These are phyloP conservation scores for Oryza glumipatula DNA, from an alignment of 176 grass and related monocot species.

Conservation along the genomic window DNA sequence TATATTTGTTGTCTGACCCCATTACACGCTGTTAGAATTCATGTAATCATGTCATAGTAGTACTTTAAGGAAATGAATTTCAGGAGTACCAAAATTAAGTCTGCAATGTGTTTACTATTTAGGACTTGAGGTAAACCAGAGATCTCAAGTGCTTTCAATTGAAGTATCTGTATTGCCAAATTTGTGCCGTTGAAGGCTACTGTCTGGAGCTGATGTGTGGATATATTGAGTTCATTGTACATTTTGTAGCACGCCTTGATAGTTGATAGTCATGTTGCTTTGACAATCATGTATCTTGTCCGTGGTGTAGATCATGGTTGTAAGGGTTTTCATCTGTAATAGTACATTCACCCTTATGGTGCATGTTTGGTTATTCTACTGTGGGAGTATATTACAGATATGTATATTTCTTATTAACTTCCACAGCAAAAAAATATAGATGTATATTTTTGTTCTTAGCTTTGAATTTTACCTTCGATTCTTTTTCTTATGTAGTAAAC, in stretches of 20 bases:
- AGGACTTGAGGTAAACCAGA: slow-evolving; percentile 2
- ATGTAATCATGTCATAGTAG: neutral
- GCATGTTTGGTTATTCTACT: neutral
- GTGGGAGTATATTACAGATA: neutral
- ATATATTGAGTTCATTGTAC: slow-evolving; percentile 8
- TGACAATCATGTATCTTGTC: neutral
- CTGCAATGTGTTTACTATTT: slow-evolving; percentile 10
- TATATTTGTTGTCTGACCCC: slow-evolving; percentile 22
- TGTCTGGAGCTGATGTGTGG: neutral
- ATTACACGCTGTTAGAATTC: slow-evolving; percentile 13
- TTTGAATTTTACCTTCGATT: slow-evolving; percentile 1
- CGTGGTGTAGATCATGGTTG: neutral
- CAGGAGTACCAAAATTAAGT: slow-evolving; percentile 14
- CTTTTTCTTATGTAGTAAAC: slow-evolving; percentile 5
- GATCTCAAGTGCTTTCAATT: neutral
- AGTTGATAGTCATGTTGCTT: neutral
- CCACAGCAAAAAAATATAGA: neutral
- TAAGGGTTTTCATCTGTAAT: slow-evolving; percentile 3
- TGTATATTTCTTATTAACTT: slow-evolving; percentile 3
- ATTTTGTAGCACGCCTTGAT: neutral
- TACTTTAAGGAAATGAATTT: slow-evolving; percentile 5
- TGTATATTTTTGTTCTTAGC: neutral
- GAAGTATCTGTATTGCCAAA: neutral
- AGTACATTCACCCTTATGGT: neutral
- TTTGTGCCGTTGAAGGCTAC: neutral